Percentiles rank a stretch among this genome's conserved stretches.
These are phyloP conservation scores for Ceratobasidium theobromae DNA, from an alignment of 1,284 basidiomycete species.

Conservation along the genomic window DNA sequence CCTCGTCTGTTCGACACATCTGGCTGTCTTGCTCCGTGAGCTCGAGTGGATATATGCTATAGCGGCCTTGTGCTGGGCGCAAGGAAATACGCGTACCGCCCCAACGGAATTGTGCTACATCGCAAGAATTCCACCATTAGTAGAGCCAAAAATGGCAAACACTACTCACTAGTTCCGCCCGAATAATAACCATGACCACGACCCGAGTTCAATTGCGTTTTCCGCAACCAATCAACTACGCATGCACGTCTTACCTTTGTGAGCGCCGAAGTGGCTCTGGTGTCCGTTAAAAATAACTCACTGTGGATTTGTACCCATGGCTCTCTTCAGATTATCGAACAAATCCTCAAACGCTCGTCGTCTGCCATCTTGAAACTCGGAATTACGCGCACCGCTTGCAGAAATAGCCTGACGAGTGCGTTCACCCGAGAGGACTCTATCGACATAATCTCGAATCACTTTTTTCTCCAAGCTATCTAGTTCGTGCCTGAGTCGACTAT, in stretches of 20 bases:
- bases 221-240: too few relatives aligned
- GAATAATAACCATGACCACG: not conserved
- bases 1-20: conserved; percentile 21
- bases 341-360: not conserved
- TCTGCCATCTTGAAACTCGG: not conserved
- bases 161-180: not conserved
- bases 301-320: not conserved
- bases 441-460: not conserved
- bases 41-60: conserved; percentile 28
- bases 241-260: too few relatives aligned
- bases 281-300: too few relatives aligned
- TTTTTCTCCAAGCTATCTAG: not conserved
- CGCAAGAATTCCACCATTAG: not conserved
- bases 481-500: not conserved
- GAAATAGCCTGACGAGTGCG: not conserved
- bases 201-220: too few relatives aligned
- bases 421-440: not conserved
- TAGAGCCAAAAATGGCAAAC: not conserved
- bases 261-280: too few relatives aligned
- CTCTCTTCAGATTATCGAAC: not conserved
- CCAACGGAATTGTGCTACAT: conserved; percentile 2
- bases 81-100: not conserved
- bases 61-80: not conserved
- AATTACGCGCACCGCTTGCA: not conserved
- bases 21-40: conserved; percentile 32